Evolutionary conservation across 2,329 filamentous ascomycete species (phyloP), one percentile per base, ranked within the genome.

Genomic region (Aureobasidium sp.): DNA sequence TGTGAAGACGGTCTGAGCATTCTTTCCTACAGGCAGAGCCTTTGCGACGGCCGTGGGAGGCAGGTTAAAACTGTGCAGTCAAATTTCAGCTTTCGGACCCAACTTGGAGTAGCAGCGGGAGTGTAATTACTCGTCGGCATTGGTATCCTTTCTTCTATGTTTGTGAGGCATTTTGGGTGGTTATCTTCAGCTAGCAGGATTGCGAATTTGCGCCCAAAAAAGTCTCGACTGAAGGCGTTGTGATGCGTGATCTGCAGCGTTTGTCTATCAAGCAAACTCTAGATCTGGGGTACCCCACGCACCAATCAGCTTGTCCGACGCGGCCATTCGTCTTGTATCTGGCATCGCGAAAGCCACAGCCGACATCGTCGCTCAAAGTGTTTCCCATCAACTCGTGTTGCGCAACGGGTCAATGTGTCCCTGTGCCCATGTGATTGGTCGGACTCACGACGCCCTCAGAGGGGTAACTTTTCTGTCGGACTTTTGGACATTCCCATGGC

Each of bases 1-100:
- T 65, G 61, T 52, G 56, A 53, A n/a, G 62, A 74, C 66, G 62
- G 75, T 70, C 66, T 69, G 69, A 34, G 67, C 64, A 44, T 67
- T 67, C 68, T 82, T 82, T 68, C 78, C 79, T 53, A 80, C 78
- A 12, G 84, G 78, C 50, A 88, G 80, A 44, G 85, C 76, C 66
- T 82, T 81, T 63, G 86, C 86, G 69, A 82, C 75, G 39, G 77
- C 73, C n/a, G 78, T 77, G 27, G 86, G 86, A 12, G 86, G 84
- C 56, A 89, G 84, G 68, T 86, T 76, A 75, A 78, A 81, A 29
- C 61, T 62, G 34, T 26, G 42, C n/a, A 26, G 69, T 75, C 77
- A 65, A 66, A 70, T 65, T 77, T 73, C 41, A 53, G 37, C 68
- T 75, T 3, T 76, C 75, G 1, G 78, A 77, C 6, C 78, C 78